Evolutionary conservation across 164 flowering plant species (phyloP), one percentile per base, ranked within the genome.

Genomic region (Sextonia rubra): DNA sequence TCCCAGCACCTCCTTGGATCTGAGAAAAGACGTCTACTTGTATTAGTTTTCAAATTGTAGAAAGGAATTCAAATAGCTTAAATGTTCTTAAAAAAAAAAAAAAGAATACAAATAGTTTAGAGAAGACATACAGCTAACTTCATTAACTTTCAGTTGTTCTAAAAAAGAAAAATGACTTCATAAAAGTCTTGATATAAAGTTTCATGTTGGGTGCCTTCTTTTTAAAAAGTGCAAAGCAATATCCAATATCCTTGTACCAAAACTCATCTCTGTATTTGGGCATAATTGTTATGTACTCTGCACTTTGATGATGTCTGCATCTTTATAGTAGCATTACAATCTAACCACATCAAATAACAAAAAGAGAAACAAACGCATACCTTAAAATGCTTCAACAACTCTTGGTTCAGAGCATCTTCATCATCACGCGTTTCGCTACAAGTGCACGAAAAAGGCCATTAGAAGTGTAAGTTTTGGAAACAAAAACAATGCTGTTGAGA

Each of bases 401-500:
- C 74, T 26, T 26, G 32, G 66, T 73, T 76, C 70, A 70, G 26
- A 26, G 73, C 68, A 37, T 23, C 73, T 47, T 77, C 80, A 64
- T 29, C 71, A 22, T 77, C 64, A 70, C 18, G 12, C 47, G 44
- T 64, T 17, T 73, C 71, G 44, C 80, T 77, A 73, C 70, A 66
- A 56, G 25, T 22, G 60, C n/a, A n/a, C 26, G 56, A 70, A 47
- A 68, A 48, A 14, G 15, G 60, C 25, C 63, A 29, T 56, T 25
- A 61, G 3, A 26, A 27, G 6, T 74, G 7, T 48, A 26, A 61
- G 25, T 11, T 22, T 47, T 22, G 5, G 8, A 12, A 69, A 49
- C 17, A 69, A 68, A 61, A 27, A 29, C 44, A 64, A 25, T 20
- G 25, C 11, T 29, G 7, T 1, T 18, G n/a, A n/a, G 27, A 61